Conservation (phyloP, 805 yeast species). For the Hanseniaspora meyeri region DNA sequence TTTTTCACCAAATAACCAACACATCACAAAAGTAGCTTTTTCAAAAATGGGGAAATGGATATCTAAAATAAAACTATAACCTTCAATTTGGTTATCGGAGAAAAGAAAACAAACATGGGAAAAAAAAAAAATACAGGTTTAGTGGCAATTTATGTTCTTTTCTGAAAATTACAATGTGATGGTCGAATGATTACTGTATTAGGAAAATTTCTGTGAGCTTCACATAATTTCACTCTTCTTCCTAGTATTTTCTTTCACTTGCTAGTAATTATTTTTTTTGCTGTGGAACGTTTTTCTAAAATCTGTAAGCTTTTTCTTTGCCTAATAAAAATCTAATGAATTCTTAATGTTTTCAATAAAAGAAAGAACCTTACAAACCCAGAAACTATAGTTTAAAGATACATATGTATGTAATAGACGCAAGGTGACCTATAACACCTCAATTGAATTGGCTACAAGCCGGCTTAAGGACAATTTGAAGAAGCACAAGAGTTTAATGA, state of each 20-base stretch:
- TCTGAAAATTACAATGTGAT: too few species aligned
- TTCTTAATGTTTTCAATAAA: too few species aligned
- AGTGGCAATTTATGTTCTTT: too few species aligned
- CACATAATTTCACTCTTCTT: neutral
- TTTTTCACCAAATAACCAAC: too few species aligned
- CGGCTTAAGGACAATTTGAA: neutral
- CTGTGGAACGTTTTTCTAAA: neutral
- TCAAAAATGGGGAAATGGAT: too few species aligned
- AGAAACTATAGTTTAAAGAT: slow-evolving; percentile 14
- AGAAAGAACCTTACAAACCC: neutral
- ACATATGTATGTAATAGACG: slow-evolving; percentile 7
- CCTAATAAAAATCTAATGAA: too few species aligned
- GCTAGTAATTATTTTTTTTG: neutral
- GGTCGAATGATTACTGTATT: too few species aligned
- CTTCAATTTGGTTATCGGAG: neutral
- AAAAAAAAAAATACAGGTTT: neutral
- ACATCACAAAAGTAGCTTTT: too few species aligned
- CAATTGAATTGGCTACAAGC: neutral
- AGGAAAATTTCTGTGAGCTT: neutral
- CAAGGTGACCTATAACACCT: neutral
- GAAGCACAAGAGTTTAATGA: neutral
- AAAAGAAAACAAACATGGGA: neutral
- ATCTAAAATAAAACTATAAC: too few species aligned
- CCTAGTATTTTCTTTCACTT: neutral
- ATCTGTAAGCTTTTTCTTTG: too few species aligned